Base-by-base conservation (phyloP, 805 yeast genomes). In the Metschnikowia anglica region DNA sequence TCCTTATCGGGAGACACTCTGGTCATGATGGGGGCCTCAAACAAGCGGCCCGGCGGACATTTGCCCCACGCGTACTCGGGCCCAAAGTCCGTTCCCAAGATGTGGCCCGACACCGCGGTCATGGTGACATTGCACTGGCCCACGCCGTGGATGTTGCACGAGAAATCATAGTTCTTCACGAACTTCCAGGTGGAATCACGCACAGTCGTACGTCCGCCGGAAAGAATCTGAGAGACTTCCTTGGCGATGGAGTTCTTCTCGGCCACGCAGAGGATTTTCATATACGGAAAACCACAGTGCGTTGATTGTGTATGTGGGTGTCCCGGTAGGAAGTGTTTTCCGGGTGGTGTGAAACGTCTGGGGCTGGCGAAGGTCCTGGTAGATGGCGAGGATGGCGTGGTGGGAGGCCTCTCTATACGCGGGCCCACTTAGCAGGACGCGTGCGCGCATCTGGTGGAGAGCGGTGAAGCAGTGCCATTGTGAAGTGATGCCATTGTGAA, bases 191-290 rank as follows among this genome's bases (percentile, higher is more conserved):
- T 57, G 2, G 88, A 70, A 39, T 72, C 64, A 25, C 85, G 66
- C 13, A 74, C 56, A 4, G 61, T 56, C 12, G 71, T 65, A 4
- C 74, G 58, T 0, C 95, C 95, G 5, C 96, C 96, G 13, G 93
- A 81, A 2, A 93, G 74, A 1, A 83, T 82, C 28, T 65, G 61
- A 0, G 95, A 76, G 10, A 93, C 89, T 10, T 88, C 84, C 60
- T 83, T 88, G 3, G 97, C 95, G 37, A 93, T 93, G 1, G 97
- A 87, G 43, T 95, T 95, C 65, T 93, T 93, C 67, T 93, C 99
- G 2, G 99, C 99, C 43, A 93, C 97, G 66, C 97, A 91, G 36
- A 93, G 77, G 3, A 93, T 79, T 52, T 70, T 81, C 93, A 87
- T 85, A 32, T 13, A 16, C 5, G 9, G n/a, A n/a, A n/a, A n/a